phyloP scores from a whole-genome alignment of 345 rosid genomes.

The Trapa bicornis region DNA sequence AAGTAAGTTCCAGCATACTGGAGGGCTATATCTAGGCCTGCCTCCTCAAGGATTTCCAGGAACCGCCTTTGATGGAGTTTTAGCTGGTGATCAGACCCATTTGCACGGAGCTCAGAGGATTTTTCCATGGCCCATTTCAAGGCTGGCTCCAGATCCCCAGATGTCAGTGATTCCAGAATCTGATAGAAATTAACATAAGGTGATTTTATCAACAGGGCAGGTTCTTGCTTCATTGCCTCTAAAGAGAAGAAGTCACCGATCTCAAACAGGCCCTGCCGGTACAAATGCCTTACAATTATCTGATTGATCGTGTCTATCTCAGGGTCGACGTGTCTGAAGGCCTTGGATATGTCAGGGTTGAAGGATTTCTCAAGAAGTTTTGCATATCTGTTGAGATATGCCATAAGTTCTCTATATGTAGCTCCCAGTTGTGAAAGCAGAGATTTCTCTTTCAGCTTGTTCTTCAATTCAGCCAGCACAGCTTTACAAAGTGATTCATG shows the following conservation, averaged over 20 bases:
- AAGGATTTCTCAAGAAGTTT: conserved; percentile 48
- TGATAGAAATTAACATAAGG: conserved; percentile 7
- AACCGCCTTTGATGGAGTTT: conserved; percentile 36
- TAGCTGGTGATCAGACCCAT: conserved; percentile 44
- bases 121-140: conserved; percentile 53
- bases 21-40: conserved; percentile 36
- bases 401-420: conserved; percentile 43
- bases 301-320: conserved; percentile 43
- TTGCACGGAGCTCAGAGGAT: conserved; percentile 30
- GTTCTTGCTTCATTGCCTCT: conserved; percentile 23
- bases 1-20: conserved; percentile 43
- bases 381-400: conserved; percentile 34
- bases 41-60: conserved; percentile 49
- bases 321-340: conserved; percentile 50
- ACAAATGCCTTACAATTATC: conserved; percentile 54
- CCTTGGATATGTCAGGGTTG: conserved; percentile 57
- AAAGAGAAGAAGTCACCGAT: conserved; percentile 55
- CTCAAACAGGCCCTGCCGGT: conserved; percentile 61
- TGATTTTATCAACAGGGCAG: conserved; percentile 3
- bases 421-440: conserved; percentile 44
- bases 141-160: conserved; percentile 52
- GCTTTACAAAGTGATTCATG: conserved; percentile 25
- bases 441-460: conserved; percentile 32
- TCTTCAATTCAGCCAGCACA: conserved; percentile 34
- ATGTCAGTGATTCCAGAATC: conserved; percentile 45